These are phyloP conservation scores for Hericium coralloides DNA, from an alignment of 768 basidiomycete species.

Conservation along the genomic window DNA sequence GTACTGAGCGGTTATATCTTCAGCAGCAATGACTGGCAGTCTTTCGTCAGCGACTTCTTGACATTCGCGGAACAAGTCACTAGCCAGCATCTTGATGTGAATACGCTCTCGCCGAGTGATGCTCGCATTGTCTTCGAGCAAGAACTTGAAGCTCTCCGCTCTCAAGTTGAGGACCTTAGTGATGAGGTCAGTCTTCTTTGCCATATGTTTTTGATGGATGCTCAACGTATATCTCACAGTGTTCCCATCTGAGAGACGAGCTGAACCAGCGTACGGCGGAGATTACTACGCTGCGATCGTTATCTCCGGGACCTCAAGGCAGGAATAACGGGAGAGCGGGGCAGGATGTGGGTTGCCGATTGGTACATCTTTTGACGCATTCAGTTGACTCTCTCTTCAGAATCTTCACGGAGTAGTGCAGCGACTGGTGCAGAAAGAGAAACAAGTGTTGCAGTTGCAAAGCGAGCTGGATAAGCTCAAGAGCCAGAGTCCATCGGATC, in stretches of 20 bases:
- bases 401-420: slow-evolving; percentile 70
- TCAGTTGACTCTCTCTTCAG: slow-evolving; percentile 24
- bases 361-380: neutral
- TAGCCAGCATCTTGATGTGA: slow-evolving; percentile 51
- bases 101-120: slow-evolving; percentile 29
- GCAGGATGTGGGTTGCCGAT: slow-evolving; percentile 37
- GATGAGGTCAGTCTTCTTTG: slow-evolving; percentile 44
- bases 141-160: slow-evolving; percentile 52
- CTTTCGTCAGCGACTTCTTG: slow-evolving; percentile 52
- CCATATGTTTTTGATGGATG: neutral
- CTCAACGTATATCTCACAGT: slow-evolving; percentile 25
- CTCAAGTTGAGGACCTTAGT: slow-evolving; percentile 52
- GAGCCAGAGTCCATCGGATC: slow-evolving; percentile 46
- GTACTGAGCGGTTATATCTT: neutral
- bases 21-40: slow-evolving; percentile 60
- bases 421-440: slow-evolving; percentile 77
- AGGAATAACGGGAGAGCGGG: slow-evolving; percentile 40
- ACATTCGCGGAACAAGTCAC: slow-evolving; percentile 58
- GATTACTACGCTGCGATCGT: slow-evolving; percentile 51
- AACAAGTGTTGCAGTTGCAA: slow-evolving; percentile 67
- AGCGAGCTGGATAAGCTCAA: slow-evolving; percentile 60
- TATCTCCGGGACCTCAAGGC: slow-evolving; percentile 30
- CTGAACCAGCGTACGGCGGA: slow-evolving; percentile 60
- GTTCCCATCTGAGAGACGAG: slow-evolving; percentile 40
- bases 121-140: slow-evolving; percentile 37